Conservation (phyloP, 163 green algal genomes). For the Chloromonas sp. region DNA sequence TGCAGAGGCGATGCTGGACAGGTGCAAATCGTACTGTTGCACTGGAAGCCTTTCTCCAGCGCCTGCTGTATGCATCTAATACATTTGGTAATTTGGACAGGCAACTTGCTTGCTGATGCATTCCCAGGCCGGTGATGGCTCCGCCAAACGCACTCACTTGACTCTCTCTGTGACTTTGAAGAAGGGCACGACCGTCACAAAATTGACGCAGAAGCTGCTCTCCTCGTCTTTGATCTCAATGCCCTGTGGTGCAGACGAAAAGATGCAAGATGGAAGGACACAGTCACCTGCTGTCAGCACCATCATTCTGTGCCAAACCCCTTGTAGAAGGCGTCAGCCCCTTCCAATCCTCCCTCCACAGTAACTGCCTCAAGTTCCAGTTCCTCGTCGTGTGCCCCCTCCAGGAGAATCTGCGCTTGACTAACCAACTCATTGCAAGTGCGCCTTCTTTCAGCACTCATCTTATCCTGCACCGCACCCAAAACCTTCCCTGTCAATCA, state of each 20-base stretch:
- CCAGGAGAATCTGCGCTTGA: too few species aligned
- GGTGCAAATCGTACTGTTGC: background rate
- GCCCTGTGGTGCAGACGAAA: background rate
- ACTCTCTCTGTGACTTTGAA: conserved; percentile 25
- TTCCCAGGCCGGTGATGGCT: too few species aligned
- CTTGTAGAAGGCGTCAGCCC: background rate
- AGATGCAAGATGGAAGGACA: background rate
- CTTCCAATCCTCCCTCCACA: too few species aligned
- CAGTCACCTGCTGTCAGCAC: background rate
- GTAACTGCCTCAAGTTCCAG: background rate
- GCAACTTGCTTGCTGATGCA: background rate
- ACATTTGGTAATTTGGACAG: background rate
- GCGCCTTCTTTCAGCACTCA: background rate
- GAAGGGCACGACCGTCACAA: conserved; percentile 38
- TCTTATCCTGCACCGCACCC: background rate
- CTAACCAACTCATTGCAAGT: too few species aligned
- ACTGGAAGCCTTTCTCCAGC: background rate
- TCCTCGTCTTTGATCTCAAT: conserved; percentile 28
- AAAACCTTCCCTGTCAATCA: background rate
- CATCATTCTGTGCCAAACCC: background rate
- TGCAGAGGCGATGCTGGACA: background rate
- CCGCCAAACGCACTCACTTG: background rate
- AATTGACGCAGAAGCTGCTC: conserved; percentile 14
- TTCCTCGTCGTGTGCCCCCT: background rate
- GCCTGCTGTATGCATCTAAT: background rate